Conservation (phyloP, 2,329 filamentous ascomycete species). For the Fusarium compactum region DNA sequence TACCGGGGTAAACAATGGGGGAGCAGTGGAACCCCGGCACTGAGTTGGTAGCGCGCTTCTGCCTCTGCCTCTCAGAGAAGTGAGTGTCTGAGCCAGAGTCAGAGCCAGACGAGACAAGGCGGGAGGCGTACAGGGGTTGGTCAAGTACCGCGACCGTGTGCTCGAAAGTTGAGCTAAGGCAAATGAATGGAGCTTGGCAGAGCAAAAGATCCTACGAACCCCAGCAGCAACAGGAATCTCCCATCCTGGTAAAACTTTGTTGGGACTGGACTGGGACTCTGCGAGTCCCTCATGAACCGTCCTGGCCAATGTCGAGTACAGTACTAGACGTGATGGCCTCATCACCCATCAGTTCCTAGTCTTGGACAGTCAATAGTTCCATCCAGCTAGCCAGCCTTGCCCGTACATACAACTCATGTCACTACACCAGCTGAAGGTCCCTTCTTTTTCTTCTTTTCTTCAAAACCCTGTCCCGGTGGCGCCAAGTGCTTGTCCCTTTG, state of each 20-base stretch:
- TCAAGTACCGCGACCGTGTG: constrained; percentile 37
- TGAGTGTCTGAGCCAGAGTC: constrained; percentile 4
- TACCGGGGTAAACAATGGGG: constrained; percentile 32
- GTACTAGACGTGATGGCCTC: background rate
- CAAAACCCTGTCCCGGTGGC: constrained; percentile 21
- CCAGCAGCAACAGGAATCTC: constrained; percentile 17
- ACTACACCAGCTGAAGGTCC: constrained; percentile 23
- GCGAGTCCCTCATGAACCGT: background rate
- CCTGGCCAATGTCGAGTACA: constrained; percentile 3
- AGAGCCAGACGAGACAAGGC: constrained; percentile 27
- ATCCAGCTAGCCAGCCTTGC: constrained; percentile 12
- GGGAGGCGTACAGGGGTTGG: constrained; percentile 39
- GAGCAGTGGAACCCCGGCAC: constrained; percentile 40
- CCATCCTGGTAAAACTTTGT: constrained; percentile 24
- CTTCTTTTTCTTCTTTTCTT: background rate
- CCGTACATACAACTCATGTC: background rate
- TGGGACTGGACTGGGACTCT: constrained; percentile 13
- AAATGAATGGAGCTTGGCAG: constrained; percentile 33
- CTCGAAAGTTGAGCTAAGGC: constrained; percentile 20
- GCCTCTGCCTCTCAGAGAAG: constrained; percentile 3
- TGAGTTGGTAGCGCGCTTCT: constrained; percentile 43
- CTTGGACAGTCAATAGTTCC: background rate
- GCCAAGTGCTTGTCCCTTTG: constrained; percentile 22
- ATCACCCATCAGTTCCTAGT: constrained; percentile 19
- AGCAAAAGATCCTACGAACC: constrained; percentile 36